Conservation (phyloP, 345 rosid genomes). For the Clarkia xantiana region DNA sequence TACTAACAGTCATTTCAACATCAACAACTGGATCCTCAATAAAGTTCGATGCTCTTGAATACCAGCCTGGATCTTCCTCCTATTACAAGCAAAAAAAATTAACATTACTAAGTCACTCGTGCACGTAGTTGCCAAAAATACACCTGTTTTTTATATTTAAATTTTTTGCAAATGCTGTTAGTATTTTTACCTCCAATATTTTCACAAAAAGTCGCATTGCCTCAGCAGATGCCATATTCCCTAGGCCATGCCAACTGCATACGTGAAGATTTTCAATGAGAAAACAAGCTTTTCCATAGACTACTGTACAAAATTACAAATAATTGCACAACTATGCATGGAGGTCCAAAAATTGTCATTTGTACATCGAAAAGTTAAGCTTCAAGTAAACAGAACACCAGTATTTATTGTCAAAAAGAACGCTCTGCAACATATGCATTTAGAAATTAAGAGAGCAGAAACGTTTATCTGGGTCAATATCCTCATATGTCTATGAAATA, state of each 20-base stretch:
- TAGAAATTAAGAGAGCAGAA: too few relatives aligned
- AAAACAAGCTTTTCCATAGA: slow-evolving; percentile 3
- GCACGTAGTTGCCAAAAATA: slow-evolving; percentile 2
- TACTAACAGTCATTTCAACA: slow-evolving; percentile 59
- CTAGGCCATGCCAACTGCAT: slow-evolving; percentile 93
- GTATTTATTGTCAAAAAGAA: too few relatives aligned
- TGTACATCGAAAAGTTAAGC: too few relatives aligned
- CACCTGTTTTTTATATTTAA: slow-evolving; percentile 8
- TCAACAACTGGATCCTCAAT: slow-evolving; percentile 54
- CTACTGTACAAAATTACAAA: too few relatives aligned
- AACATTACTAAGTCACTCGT: background rate
- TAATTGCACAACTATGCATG: too few relatives aligned
- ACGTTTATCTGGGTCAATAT: too few relatives aligned
- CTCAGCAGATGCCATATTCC: slow-evolving; percentile 83
- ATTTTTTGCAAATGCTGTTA: too few relatives aligned
- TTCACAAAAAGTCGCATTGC: slow-evolving; percentile 99
- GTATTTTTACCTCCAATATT: slow-evolving; percentile 62
- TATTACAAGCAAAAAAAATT: slow-evolving; percentile 13
- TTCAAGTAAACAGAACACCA: too few relatives aligned
- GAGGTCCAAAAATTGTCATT: too few relatives aligned
- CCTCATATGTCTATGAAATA: too few relatives aligned
- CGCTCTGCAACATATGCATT: too few relatives aligned
- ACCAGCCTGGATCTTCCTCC: slow-evolving; percentile 99
- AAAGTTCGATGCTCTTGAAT: slow-evolving; percentile 69
- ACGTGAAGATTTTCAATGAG: slow-evolving; percentile 3